Evolutionary conservation across 1,284 basidiomycete species (phyloP).

Genomic region (Marasmius tenuissimus): DNA sequence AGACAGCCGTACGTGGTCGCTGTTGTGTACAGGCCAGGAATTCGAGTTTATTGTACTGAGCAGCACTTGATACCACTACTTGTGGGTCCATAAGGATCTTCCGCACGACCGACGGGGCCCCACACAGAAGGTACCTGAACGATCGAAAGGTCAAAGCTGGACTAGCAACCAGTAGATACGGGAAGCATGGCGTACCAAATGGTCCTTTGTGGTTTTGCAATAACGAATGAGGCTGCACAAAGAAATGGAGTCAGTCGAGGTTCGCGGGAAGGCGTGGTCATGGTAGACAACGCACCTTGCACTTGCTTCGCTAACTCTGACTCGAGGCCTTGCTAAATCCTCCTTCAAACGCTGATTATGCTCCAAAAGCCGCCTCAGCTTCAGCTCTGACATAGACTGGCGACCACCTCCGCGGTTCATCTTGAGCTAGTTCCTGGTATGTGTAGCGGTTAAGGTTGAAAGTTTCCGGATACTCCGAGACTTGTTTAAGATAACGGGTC

Average conservation of each 20-base stretch:
- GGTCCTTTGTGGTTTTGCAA: constrained; percentile 88
- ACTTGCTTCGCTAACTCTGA: constrained; percentile 90
- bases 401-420: constrained; percentile 27
- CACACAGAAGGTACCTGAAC: constrained; percentile 84
- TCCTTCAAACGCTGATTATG: constrained; percentile 91
- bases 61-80: constrained; percentile 63
- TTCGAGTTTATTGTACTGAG: too few species aligned
- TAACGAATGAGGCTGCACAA: constrained; percentile 81
- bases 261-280: not conserved
- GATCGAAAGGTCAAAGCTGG: constrained; percentile 3
- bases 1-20: too few species aligned
- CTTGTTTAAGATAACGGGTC: too few species aligned
- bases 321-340: constrained; percentile 84
- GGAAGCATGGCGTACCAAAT: constrained; percentile 56
- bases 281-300: constrained; percentile 60
- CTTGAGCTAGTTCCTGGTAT: too few species aligned
- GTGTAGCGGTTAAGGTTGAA: too few species aligned
- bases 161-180: constrained; percentile 15
- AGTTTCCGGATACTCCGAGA: too few species aligned
- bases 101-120: constrained; percentile 87
- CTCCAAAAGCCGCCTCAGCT: constrained; percentile 89
- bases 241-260: not conserved
- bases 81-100: constrained; percentile 86
- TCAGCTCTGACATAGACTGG: constrained; percentile 95
- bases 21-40: too few species aligned